Evolutionary conservation across 139 green algal species (phyloP).

Genomic region (Eudorina sp.): DNA sequence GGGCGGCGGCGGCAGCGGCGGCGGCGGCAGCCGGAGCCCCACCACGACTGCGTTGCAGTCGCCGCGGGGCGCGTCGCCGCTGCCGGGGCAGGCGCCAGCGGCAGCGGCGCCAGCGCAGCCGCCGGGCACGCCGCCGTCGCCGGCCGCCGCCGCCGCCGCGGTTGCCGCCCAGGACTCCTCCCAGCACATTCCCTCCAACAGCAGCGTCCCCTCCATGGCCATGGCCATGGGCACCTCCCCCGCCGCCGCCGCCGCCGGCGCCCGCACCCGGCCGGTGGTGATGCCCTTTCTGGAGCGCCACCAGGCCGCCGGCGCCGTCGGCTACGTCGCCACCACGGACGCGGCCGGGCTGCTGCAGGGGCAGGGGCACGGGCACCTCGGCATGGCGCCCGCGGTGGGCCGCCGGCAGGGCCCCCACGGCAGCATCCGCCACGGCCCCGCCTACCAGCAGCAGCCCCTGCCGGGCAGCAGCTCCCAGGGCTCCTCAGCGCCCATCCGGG

Average conservation of each 20-base stretch:
- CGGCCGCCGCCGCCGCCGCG: no score
- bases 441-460: neutral
- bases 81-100: no score
- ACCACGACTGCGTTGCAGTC: no score
- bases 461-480: neutral
- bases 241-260: neutral
- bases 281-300: constrained; percentile 12
- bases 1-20: neutral
- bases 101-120: neutral
- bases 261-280: neutral
- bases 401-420: neutral
- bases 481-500: neutral
- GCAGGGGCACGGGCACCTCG: no score
- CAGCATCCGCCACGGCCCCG: neutral
- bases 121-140: no score
- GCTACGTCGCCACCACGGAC: neutral
- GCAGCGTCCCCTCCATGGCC: constrained; percentile 4
- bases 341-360: neutral
- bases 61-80: no score
- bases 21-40: neutral
- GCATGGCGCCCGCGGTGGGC: neutral
- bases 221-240: neutral
- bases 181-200: neutral
- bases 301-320: neutral
- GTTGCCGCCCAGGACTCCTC: neutral